Percentiles rank a stretch among this genome's conserved stretches.
These are phyloP conservation scores for Trichosporon asahii DNA, from an alignment of 1,284 basidiomycete genomes.

Conservation along the genomic window DNA sequence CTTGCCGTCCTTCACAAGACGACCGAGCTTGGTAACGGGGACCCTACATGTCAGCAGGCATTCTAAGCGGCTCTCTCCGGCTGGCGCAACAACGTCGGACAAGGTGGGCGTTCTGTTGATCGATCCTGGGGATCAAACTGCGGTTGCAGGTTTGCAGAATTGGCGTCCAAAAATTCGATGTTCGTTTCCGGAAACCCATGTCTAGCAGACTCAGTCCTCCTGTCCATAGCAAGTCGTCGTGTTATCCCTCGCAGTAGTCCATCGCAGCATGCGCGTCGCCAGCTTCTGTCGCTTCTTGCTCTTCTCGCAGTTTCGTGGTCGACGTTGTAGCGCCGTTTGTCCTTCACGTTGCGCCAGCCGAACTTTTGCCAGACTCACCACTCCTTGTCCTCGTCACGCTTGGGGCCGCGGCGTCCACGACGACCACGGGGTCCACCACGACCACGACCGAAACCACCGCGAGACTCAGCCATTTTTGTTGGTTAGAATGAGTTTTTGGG, in stretches of 20 bases:
- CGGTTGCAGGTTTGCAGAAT: background rate
- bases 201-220: too few relatives aligned
- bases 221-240: too few relatives aligned
- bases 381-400: constrained; percentile 99
- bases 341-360: background rate
- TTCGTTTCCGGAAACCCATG: too few relatives aligned
- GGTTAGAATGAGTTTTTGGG: background rate
- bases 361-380: constrained; percentile 63
- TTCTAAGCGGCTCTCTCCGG: background rate
- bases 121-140: background rate
- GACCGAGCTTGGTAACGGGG: constrained; percentile 98
- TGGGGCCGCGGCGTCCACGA: constrained; percentile 88
- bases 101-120: too few relatives aligned
- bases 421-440: constrained; percentile 82
- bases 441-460: constrained; percentile 63
- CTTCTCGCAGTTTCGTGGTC: background rate
- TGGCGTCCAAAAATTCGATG: background rate
- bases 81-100: background rate
- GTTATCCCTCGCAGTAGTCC: too few relatives aligned
- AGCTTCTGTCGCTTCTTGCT: too few relatives aligned
- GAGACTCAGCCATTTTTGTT: constrained; percentile 49
- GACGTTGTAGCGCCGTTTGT: background rate
- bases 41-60: constrained; percentile 59
- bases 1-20: constrained; percentile 98
- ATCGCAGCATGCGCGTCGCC: too few relatives aligned